Evolutionary conservation across 2,329 filamentous ascomycete species (phyloP).

Genomic region (Monascus ruber): DNA sequence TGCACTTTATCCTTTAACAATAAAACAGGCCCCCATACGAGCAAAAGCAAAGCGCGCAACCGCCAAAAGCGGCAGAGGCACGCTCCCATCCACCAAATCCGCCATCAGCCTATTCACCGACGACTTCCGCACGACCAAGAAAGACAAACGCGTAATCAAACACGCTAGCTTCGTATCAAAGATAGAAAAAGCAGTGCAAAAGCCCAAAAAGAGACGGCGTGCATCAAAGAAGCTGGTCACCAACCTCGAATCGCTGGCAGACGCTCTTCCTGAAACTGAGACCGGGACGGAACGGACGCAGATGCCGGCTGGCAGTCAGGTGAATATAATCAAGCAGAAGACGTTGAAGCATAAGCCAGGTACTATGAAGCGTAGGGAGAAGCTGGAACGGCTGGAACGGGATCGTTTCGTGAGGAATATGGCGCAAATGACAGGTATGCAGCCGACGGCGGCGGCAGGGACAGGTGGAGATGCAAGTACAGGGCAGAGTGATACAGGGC

Average conservation of each 20-base stretch:
- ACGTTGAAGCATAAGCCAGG: conserved; percentile 66
- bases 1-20: conserved; percentile 1
- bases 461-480: conserved; percentile 6
- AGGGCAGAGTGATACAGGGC: conserved; percentile 25
- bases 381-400: conserved; percentile 67
- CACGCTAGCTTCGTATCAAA: conserved; percentile 68
- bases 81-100: conserved; percentile 8
- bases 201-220: conserved; percentile 51
- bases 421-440: conserved; percentile 53
- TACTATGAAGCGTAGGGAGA: conserved; percentile 72
- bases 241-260: conserved; percentile 62
- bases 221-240: conserved; percentile 68
- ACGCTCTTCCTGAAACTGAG: conserved; percentile 61
- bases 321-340: conserved; percentile 61
- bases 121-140: conserved; percentile 60
- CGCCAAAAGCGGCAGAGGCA: conserved; percentile 8
- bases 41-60: conserved; percentile 9
- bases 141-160: conserved; percentile 72
- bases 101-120: conserved; percentile 13
- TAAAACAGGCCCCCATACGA: conserved; percentile 17
- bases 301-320: conserved; percentile 34
- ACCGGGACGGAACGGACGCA: conserved; percentile 28
- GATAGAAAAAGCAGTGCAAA: conserved; percentile 52
- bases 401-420: conserved; percentile 75
- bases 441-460: conserved; percentile 13